Evolutionary conservation across 495 filamentous ascomycete species (phyloP).

Genomic region (Penicillium pancosmium): DNA sequence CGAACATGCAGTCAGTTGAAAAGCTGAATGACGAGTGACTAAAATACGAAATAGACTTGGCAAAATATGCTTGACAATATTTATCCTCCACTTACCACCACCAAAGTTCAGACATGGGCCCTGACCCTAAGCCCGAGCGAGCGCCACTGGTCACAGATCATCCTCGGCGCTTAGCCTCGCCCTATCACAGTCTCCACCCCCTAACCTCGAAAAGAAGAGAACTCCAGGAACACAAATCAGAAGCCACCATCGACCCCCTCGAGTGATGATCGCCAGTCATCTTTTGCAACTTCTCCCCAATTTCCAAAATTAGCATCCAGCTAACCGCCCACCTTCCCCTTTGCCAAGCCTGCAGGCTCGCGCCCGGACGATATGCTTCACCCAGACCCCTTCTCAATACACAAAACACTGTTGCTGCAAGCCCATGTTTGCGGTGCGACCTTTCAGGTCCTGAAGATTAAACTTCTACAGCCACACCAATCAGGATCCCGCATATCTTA

Average conservation of each 20-base stretch:
- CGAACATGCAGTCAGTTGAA: background rate
- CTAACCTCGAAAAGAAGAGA: background rate
- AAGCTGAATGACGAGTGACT: background rate
- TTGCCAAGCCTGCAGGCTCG: constrained; percentile 31
- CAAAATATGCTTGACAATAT: no score
- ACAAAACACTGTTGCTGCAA: constrained; percentile 2
- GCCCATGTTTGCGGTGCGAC: constrained; percentile 3
- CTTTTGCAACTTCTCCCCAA: background rate
- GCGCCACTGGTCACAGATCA: constrained; percentile 14
- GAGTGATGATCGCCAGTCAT: background rate
- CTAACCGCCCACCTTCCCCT: constrained; percentile 5
- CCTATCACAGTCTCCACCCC: constrained; percentile 23
- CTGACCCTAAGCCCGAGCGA: constrained; percentile 1
- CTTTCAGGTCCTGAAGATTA: background rate
- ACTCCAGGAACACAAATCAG: constrained; percentile 12
- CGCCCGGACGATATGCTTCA: constrained; percentile 16
- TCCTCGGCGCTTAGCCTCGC: constrained; percentile 24
- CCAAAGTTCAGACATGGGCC: no score
- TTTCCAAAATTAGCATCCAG: constrained; percentile 15
- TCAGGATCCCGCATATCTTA: background rate
- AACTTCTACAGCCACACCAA: background rate
- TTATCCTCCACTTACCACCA: no score
- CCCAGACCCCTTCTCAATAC: background rate
- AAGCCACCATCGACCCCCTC: background rate
- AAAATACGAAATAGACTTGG: no score